phyloP scores from a whole-genome alignment of 805 yeast genomes.

The Myxozyma neglecta region DNA sequence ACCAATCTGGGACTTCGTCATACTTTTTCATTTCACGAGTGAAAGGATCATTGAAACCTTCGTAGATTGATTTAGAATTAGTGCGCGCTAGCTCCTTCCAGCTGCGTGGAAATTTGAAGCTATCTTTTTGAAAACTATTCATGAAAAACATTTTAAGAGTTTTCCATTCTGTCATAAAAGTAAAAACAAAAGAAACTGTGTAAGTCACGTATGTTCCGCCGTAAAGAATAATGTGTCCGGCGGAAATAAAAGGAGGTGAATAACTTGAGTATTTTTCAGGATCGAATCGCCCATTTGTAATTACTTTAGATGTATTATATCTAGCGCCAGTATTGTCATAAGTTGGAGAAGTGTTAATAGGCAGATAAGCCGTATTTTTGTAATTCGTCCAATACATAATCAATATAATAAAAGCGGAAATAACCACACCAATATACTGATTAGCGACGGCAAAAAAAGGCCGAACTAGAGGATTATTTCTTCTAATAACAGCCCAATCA shows the following conservation, averaged over 20 bases:
- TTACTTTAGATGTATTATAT: slow-evolving; percentile 53
- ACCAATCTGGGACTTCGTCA: slow-evolving; percentile 58
- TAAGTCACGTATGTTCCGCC: slow-evolving; percentile 55
- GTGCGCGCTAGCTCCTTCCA: slow-evolving; percentile 23
- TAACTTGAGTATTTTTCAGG: slow-evolving; percentile 52
- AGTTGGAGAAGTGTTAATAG: slow-evolving; percentile 49
- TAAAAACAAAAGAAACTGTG: slow-evolving; percentile 53
- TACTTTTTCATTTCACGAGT: slow-evolving; percentile 49
- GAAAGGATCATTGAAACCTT: slow-evolving; percentile 44
- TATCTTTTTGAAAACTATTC: slow-evolving; percentile 33
- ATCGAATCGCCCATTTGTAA: slow-evolving; percentile 49
- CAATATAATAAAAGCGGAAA: slow-evolving; percentile 55
- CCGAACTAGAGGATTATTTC: slow-evolving; percentile 39
- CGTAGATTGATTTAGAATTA: slow-evolving; percentile 46
- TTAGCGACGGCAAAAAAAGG: slow-evolving; percentile 49
- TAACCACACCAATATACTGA: slow-evolving; percentile 40
- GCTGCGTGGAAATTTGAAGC: slow-evolving; percentile 1
- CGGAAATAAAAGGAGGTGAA: slow-evolving; percentile 58
- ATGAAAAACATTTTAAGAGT: neutral
- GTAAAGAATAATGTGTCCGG: slow-evolving; percentile 54
- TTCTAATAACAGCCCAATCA: slow-evolving; percentile 59
- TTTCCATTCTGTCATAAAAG: slow-evolving; percentile 44
- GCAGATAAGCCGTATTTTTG: slow-evolving; percentile 46
- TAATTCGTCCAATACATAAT: slow-evolving; percentile 55
- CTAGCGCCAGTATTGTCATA: slow-evolving; percentile 34